Percentiles rank a stretch among this genome's conserved stretches.
These are phyloP conservation scores for Tripterygium wilfordii DNA, from an alignment of 177 flowering plant species.

Conservation along the genomic window DNA sequence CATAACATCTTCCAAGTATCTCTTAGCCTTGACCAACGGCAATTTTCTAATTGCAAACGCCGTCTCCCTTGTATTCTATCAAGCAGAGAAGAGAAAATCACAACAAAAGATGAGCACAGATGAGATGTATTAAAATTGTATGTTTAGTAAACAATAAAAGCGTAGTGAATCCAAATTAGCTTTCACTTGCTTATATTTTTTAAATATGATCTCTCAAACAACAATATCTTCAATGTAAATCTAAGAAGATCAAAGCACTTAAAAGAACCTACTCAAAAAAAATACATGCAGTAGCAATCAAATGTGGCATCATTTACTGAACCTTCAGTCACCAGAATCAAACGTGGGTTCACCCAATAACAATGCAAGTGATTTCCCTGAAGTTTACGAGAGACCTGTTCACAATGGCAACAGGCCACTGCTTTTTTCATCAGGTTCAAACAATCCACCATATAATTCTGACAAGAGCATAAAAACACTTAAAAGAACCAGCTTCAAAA, in stretches of 20 bases:
- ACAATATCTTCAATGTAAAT: constrained; percentile 14
- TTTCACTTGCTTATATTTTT: too few species aligned
- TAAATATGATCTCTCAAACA: too few species aligned
- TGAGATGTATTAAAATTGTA: too few species aligned
- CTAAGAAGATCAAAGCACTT: not conserved
- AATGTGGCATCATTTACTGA: constrained; percentile 35
- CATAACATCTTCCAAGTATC: constrained; percentile 83
- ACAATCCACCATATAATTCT: not conserved
- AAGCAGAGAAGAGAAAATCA: constrained; percentile 1
- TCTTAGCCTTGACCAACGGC: constrained; percentile 73
- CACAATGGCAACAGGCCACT: constrained; percentile 25
- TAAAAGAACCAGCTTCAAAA: not conserved
- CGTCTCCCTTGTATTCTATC: constrained; percentile 85
- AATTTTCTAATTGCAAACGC: constrained; percentile 73
- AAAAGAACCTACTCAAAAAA: not conserved
- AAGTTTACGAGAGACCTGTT: constrained; percentile 27
- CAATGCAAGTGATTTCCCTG: constrained; percentile 33
- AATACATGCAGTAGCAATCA: not conserved
- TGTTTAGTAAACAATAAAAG: too few species aligned
- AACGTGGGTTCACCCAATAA: not conserved
- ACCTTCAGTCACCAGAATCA: not conserved
- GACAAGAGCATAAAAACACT: not conserved
- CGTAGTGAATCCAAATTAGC: too few species aligned
- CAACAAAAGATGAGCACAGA: constrained; percentile 1
- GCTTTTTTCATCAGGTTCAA: constrained; percentile 37